Conservation (phyloP, 805 yeast genomes). For the Allodekkera sacchari region DNA sequence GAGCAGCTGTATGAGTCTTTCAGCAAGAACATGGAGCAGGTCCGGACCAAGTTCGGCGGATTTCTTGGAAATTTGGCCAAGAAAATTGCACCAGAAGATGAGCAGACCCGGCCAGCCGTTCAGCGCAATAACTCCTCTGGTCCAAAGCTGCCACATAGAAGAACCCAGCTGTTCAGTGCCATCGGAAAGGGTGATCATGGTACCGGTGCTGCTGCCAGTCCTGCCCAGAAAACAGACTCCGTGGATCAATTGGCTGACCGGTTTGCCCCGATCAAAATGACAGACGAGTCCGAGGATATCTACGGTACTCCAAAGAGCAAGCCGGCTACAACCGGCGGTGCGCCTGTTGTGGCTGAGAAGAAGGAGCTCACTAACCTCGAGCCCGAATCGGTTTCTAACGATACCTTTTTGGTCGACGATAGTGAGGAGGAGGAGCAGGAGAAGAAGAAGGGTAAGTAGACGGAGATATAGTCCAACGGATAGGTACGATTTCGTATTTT, state of each 20-base stretch:
- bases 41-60: slow-evolving; percentile 61
- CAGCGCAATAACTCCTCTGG: background rate
- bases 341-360: slow-evolving; percentile 5
- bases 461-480: too few species aligned
- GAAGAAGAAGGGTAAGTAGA: slow-evolving; percentile 9
- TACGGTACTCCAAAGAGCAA: slow-evolving; percentile 15
- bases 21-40: slow-evolving; percentile 71
- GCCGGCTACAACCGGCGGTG: slow-evolving; percentile 1
- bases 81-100: slow-evolving; percentile 25
- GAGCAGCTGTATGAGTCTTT: slow-evolving; percentile 51
- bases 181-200: slow-evolving; percentile 13
- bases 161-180: slow-evolving; percentile 22
- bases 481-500: too few species aligned
- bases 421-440: slow-evolving; percentile 36
- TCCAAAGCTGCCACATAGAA: slow-evolving; percentile 7
- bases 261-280: slow-evolving; percentile 10
- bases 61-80: slow-evolving; percentile 71
- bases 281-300: slow-evolving; percentile 18
- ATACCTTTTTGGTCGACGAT: slow-evolving; percentile 43
- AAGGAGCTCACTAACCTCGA: slow-evolving; percentile 24
- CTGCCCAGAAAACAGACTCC: slow-evolving; percentile 1
- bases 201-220: slow-evolving; percentile 1
- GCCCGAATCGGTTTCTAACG: slow-evolving; percentile 35
- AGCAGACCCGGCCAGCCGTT: slow-evolving; percentile 1
- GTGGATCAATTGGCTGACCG: slow-evolving; percentile 4